These are phyloP conservation scores for Seiridium unicorne DNA, from an alignment of 2,329 filamentous ascomycete genomes.

Conservation along the genomic window DNA sequence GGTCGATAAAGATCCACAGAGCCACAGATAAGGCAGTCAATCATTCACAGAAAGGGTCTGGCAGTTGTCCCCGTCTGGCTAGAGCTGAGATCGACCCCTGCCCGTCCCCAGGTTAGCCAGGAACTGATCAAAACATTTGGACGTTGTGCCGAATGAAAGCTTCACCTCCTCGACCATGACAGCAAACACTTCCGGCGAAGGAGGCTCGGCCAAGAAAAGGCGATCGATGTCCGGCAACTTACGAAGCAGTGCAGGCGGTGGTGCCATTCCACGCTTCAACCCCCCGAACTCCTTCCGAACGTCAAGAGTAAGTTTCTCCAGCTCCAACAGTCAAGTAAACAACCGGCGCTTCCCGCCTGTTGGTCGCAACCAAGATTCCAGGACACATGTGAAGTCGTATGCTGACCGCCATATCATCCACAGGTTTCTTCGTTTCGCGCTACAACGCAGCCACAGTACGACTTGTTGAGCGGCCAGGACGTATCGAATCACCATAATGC, in stretches of 20 bases:
- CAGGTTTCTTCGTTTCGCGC: conserved; percentile 48
- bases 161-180: conserved; percentile 8
- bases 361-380: too few species aligned
- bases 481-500: conserved; percentile 26
- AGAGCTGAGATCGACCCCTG: not conserved
- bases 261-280: conserved; percentile 15
- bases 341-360: not conserved
- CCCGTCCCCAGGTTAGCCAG: conserved; percentile 20
- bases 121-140: conserved; percentile 18
- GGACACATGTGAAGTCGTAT: not conserved
- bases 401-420: not conserved
- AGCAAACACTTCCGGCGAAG: conserved; percentile 8
- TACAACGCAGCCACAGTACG: conserved; percentile 55
- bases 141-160: not conserved
- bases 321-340: not conserved
- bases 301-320: conserved; percentile 23
- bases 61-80: not conserved
- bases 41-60: not conserved
- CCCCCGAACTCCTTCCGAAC: conserved; percentile 16
- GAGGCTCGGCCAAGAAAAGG: conserved; percentile 5
- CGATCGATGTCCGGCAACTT: conserved; percentile 23
- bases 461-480: conserved; percentile 56
- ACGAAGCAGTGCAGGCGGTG: conserved; percentile 24
- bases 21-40: not conserved
- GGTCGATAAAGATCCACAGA: not conserved